phyloP scores from a whole-genome alignment of 2,329 filamentous ascomycete species.

The Neonectria neomacrospora region DNA sequence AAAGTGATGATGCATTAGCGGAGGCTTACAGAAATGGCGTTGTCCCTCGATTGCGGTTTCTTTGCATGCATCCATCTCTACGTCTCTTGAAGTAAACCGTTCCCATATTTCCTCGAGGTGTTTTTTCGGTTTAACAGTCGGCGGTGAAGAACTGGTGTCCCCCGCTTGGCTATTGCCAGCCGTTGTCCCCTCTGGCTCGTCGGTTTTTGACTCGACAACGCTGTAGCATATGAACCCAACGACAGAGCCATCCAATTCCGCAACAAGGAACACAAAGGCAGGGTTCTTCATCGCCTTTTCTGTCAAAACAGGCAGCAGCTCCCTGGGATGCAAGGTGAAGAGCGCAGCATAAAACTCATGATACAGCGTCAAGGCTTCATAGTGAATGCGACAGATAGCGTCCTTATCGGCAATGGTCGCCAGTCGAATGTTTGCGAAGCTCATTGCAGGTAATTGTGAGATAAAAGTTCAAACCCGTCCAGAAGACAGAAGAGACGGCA shows the following conservation, averaged over 20 bases:
- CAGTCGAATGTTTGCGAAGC: constrained; percentile 29
- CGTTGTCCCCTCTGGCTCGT: not conserved
- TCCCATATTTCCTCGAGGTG: constrained; percentile 38
- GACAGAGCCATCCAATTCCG: constrained; percentile 27
- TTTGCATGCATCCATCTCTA: constrained; percentile 33
- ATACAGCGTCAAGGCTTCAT: constrained; percentile 32
- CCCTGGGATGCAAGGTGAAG: constrained; percentile 33
- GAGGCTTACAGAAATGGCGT: constrained; percentile 31
- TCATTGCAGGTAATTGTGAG: constrained; percentile 16
- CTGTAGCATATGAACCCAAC: constrained; percentile 38
- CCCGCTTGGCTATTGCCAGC: not conserved
- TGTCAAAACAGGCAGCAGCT: constrained; percentile 31
- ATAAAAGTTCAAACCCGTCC: not conserved
- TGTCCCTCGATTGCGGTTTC: constrained; percentile 31
- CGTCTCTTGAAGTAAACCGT: constrained; percentile 29
- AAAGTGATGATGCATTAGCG: too few relatives aligned
- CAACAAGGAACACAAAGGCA: constrained; percentile 28
- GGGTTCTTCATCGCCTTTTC: constrained; percentile 31
- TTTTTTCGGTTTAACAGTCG: constrained; percentile 28
- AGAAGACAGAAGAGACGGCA: not conserved
- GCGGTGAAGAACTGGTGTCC: not conserved
- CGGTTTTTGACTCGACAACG: not conserved
- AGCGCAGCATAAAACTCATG: constrained; percentile 39
- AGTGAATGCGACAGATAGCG: constrained; percentile 35
- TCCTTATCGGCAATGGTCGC: constrained; percentile 33